Evolutionary conservation across 768 basidiomycete genomes (phyloP), one percentile per base, ranked within the genome.

Genomic region (Collybiopsis luxurians): DNA sequence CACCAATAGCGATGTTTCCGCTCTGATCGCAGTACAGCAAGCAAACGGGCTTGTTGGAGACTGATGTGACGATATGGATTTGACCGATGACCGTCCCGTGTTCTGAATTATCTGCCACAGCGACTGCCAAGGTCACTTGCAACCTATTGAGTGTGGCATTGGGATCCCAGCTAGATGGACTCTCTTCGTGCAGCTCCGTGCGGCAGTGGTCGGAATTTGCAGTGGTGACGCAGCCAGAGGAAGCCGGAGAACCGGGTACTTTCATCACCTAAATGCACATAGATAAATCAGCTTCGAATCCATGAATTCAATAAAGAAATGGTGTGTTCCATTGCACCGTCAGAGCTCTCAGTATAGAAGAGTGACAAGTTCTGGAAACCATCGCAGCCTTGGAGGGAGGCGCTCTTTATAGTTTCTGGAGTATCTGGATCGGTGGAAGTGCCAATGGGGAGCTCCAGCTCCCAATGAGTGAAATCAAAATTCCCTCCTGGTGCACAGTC

Each of bases 31-130:
- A 56, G 30, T 56, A 56, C 34, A 56, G 38, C 23, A 48, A 45
- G 47, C 46, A 49, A 21, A 56, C 55, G n/a, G 55, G 55, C 39
- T 56, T 49, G 45, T 27, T 48, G 10, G 55, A 56, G 26, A 56
- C 55, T 1, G 21, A 23, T 23, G 48, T 46, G 26, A 48, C 55
- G 31, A 56, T 56, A 30, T 56, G 55, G 6, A 56, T 48, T 40
- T 56, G 55, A 4, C 55, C 55, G 17, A 56, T 56, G 27, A 56
- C 55, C 4, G 55, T 56, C 7, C 55, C 55, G n/a, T 49, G 45
- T 9, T 23, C 23, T 24, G 46, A 48, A n/a, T 56, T 38, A 27
- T 56, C 46, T 12, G 55, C 45, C 49, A 45, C 28, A 7, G 17
- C 24, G 10, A 56, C 46, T 23, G 23, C 38, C n/a, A 56, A 31